A percentile compares a stretch with the other conserved stretches of the same genome.
These are phyloP conservation scores for Vitis riparia DNA, from an alignment of 164 flowering plant genomes.

Conservation along the genomic window DNA sequence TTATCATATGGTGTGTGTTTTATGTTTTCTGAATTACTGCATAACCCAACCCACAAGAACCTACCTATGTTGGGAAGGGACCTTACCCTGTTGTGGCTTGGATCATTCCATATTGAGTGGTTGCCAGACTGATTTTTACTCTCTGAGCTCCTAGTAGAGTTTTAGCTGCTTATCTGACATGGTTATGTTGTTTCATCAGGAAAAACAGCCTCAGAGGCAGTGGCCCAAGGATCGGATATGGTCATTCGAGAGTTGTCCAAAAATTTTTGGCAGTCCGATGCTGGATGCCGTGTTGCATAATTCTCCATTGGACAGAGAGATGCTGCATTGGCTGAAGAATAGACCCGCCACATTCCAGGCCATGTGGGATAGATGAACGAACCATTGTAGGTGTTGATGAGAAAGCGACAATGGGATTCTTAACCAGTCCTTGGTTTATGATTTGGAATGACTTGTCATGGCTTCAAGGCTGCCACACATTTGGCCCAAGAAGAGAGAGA, in stretches of 20 bases:
- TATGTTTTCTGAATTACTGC: not conserved
- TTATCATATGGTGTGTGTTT: not conserved
- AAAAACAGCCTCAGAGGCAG: conserved; percentile 81
- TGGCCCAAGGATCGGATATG: conserved; percentile 93
- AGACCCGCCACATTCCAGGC: conserved; percentile 72
- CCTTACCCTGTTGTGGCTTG: too few relatives aligned
- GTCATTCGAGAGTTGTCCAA: conserved; percentile 61
- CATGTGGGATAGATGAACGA: conserved; percentile 55
- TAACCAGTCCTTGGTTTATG: too few relatives aligned
- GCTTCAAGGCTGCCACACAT: too few relatives aligned
- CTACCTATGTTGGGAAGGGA: not conserved
- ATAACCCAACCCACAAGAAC: not conserved
- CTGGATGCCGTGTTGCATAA: conserved; percentile 64
- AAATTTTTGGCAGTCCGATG: conserved; percentile 89
- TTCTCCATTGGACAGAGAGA: conserved; percentile 62
- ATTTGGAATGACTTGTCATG: too few relatives aligned
- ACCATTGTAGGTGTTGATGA: too few relatives aligned
- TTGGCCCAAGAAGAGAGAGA: not conserved
- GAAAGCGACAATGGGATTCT: too few relatives aligned
- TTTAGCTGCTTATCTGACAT: not conserved
- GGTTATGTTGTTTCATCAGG: conserved; percentile 42
- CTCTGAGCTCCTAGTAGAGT: not conserved
- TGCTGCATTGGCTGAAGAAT: conserved; percentile 90
- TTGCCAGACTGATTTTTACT: conserved; percentile 53
- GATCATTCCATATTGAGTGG: conserved; percentile 5